Base-by-base conservation (phyloP, 805 yeast genomes). In the Candida krabiensis region DNA sequence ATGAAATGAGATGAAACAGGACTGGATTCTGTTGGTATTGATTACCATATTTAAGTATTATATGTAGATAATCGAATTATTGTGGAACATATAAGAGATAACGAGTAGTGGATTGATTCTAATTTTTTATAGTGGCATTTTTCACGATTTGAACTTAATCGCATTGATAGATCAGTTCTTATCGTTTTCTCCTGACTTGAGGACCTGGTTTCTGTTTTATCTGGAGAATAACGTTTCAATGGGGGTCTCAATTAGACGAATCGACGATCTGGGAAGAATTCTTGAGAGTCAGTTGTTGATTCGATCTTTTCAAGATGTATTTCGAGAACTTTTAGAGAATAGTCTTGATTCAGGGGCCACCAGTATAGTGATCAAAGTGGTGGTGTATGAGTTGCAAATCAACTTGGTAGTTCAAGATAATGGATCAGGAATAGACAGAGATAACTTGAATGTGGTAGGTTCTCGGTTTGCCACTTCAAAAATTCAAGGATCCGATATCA, bases 351-450 rank as follows among this genome's bases (percentile, higher is more conserved):
- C 84, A 0, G 58, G 61, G 0, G 77, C 87, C 0, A 49, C 59
- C 1, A 21, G 44, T 3, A 60, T 79, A 2, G 40, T 51, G 7
- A 21, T 75, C 3, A 35, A 30, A 4, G 14, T 62, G 1, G 28
- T 30, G 11, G 30, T 38, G 4, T 37, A 43, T 5, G 26, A 27
- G 7, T 71, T 71, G 41, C 48, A 64, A 4, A 35, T 50, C 0
- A 48, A 61, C 1, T 47, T 72, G 5, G 52, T 63, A 16, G 80
- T 86, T 1, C 43, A 44, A 1, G 97, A 90, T 58, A 68, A 90
- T 56, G 97, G 97, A 0, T 19, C 15, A 2, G 97, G 97, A 0
- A 76, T 90, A 2, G 40, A 46, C 4, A 67, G 70, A 0, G 65
- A 51, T 0, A 81, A 80, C 31, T 51, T 85, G 33, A 60, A 50